These are phyloP conservation scores for Eustoma russellianum DNA, from an alignment of 257 asterid genomes.

Conservation along the genomic window DNA sequence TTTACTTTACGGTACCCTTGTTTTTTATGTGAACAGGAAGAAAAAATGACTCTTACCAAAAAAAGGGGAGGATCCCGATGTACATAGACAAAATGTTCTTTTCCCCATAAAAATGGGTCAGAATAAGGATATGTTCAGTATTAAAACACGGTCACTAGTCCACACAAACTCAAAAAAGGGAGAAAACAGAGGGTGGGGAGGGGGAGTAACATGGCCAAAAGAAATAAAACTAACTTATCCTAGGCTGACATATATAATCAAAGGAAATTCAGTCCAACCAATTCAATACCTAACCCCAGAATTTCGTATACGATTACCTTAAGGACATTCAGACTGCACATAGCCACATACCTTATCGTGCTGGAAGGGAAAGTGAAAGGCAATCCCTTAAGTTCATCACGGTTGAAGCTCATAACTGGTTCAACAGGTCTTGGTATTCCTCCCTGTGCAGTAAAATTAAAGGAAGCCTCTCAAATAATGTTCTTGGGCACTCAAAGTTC, in stretches of 20 bases:
- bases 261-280: too few species aligned
- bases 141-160: too few species aligned
- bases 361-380: conserved; percentile 81
- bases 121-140: neutral
- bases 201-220: too few species aligned
- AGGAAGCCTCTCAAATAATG: conserved; percentile 12
- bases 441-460: conserved; percentile 44
- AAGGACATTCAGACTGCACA: conserved; percentile 10
- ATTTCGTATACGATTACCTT: neutral
- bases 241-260: too few species aligned
- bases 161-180: too few species aligned
- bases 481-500: conserved; percentile 9
- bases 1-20: conserved; percentile 14
- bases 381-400: conserved; percentile 82
- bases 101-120: neutral
- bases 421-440: conserved; percentile 79
- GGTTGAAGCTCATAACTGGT: conserved; percentile 59
- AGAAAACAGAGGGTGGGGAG: too few species aligned
- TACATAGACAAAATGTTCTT: neutral
- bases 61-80: conserved; percentile 1
- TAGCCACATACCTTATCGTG: conserved; percentile 67
- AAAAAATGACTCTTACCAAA: neutral
- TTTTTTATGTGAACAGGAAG: neutral
- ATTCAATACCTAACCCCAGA: neutral
- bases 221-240: too few species aligned